Evolutionary conservation across 257 asterid genomes (phyloP), one percentile per base, ranked within the genome.

Genomic region (Petunia secreta): DNA sequence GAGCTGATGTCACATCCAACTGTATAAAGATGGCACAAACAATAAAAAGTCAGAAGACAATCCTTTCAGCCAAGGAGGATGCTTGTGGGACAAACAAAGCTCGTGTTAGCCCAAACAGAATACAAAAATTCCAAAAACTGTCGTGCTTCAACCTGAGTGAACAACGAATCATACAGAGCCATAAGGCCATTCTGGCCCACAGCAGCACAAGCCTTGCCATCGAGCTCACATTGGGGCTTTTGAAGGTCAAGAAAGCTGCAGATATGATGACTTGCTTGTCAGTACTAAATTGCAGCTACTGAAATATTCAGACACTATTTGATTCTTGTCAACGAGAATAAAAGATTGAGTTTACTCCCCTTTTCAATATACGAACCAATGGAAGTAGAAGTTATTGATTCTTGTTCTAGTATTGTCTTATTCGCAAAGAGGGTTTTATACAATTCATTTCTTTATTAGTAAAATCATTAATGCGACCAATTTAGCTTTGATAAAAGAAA

Each of bases 151-250:
- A 95, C 99, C 99, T 96, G 98, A 86, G 93, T 92, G 91, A 96
- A 96, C 86, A 96, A 88, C 55, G 92, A 88, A 82, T 96, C 99
- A 81, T 96, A 96, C 62, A 94, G 88, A 84, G 99, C 96, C 98
- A 96, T 91, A 75, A 96, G 98, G 82, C 98, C 97, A 83, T 94
- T 96, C 88, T 96, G 99, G 63, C 99, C 99, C 73, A 96, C 98
- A 76, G 97, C 99, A 8, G 99, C 98, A 86, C 99, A 96, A 75
- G 98, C 98, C 88, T 96, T 96, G 83, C 99, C 99, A 71, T 92
- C 98, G 78, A 96, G 97, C 79, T 96, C 99, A 78, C 82, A 74
- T 84, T 96, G 98, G 34, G 97, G 99, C 88, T 96, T 96, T 88
- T 95, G 98, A 80, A 95, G 98, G 85, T 92, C 99, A 13, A 97